A percentile compares a stretch with the other conserved stretches of the same genome.
These are phyloP conservation scores for Tetrapyrgos nigripes DNA, from an alignment of 1,284 basidiomycete genomes.

Conservation along the genomic window DNA sequence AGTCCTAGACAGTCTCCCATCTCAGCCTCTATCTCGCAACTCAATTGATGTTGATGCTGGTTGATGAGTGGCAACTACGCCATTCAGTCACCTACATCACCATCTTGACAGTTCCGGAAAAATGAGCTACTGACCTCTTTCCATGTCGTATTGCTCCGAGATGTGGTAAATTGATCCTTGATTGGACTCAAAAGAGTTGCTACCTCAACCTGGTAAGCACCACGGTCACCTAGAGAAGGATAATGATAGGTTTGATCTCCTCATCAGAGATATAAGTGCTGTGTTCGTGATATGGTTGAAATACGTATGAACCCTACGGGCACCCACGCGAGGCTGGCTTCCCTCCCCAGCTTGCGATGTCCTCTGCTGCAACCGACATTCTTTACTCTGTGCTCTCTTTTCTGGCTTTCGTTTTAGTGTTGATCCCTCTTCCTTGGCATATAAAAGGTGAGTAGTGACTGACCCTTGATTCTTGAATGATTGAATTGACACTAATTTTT, in stretches of 20 bases:
- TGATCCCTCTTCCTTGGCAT: conserved; percentile 15
- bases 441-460: conserved; percentile 6
- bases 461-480: background rate
- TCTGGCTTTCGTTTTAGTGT: conserved; percentile 7
- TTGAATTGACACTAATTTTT: conserved; percentile 1
- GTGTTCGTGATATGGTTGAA: background rate
- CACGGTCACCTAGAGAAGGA: background rate
- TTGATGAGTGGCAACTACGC: background rate
- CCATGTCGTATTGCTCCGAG: no score
- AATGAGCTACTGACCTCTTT: no score
- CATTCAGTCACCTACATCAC: background rate
- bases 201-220: background rate
- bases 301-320: background rate
- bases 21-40: background rate
- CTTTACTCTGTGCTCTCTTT: conserved; percentile 11
- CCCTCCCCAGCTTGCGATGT: conserved; percentile 1
- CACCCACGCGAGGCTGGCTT: background rate
- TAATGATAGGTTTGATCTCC: background rate
- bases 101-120: background rate
- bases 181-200: background rate
- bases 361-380: conserved; percentile 5
- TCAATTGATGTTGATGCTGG: background rate
- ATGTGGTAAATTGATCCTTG: background rate
- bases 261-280: background rate
- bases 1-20: no score